A percentile compares a stretch with the other conserved stretches of the same genome.
These are phyloP conservation scores for Rhodotorula sp. DNA, from an alignment of 1,284 basidiomycete genomes.

Conservation along the genomic window DNA sequence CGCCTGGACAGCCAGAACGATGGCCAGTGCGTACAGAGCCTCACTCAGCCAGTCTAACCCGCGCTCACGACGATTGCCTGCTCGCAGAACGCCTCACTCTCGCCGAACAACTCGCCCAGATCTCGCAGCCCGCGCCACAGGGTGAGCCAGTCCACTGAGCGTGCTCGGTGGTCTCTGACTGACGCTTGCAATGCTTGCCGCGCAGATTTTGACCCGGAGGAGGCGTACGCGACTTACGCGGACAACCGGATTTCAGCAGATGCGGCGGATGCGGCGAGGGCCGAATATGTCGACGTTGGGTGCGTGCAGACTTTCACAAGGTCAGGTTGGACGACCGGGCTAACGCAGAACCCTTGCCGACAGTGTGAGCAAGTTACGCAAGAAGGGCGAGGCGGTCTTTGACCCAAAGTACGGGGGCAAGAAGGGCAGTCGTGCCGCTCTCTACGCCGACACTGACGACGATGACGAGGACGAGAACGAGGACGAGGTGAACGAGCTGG, in stretches of 20 bases:
- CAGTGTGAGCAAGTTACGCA: conserved; percentile 55
- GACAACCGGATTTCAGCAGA: conserved; percentile 33
- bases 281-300: conserved; percentile 82
- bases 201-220: conserved; percentile 75
- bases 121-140: conserved; percentile 66
- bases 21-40: conserved; percentile 6
- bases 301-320: conserved; percentile 50
- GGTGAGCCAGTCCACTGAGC: conserved; percentile 51
- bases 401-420: conserved; percentile 68
- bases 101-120: conserved; percentile 75
- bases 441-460: conserved; percentile 55
- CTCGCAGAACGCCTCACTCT: conserved; percentile 54
- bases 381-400: conserved; percentile 53
- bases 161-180: not conserved
- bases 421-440: conserved; percentile 62
- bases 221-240: conserved; percentile 54
- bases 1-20: not conserved
- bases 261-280: conserved; percentile 53
- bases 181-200: not conserved
- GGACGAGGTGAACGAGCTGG: not conserved
- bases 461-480: conserved; percentile 49
- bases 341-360: too few species aligned
- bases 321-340: too few species aligned
- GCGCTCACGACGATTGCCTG: too few species aligned
- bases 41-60: too few species aligned